Evolutionary conservation across 2,329 filamentous ascomycete species (phyloP).

Genomic region (Seiridium unicorne): DNA sequence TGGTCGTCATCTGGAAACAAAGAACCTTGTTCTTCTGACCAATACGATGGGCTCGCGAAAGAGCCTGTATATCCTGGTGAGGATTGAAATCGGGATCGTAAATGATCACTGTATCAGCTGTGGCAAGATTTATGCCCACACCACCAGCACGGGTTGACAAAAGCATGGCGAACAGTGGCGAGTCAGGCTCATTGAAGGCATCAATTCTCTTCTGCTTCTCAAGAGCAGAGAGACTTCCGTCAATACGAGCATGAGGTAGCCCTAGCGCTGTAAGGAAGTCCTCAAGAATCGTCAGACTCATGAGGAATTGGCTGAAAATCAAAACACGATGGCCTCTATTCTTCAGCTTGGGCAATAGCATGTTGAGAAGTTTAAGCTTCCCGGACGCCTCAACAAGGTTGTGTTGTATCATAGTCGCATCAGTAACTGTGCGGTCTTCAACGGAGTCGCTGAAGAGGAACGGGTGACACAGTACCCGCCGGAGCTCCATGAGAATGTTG

Average conservation of each 20-base stretch:
- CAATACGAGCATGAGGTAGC: slow-evolving; percentile 74
- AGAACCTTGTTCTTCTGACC: slow-evolving; percentile 95
- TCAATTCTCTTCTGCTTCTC: slow-evolving; percentile 96
- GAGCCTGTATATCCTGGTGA: slow-evolving; percentile 93
- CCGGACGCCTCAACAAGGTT: slow-evolving; percentile 90
- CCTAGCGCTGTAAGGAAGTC: slow-evolving; percentile 82
- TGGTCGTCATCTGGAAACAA: slow-evolving; percentile 92
- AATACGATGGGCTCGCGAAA: slow-evolving; percentile 92
- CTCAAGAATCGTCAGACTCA: slow-evolving; percentile 85
- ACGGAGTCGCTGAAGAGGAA: slow-evolving; percentile 91
- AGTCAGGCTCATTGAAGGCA: slow-evolving; percentile 83
- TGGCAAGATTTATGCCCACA: slow-evolving; percentile 95
- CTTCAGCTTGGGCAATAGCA: slow-evolving; percentile 84
- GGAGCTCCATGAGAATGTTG: slow-evolving; percentile 93
- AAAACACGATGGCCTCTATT: slow-evolving; percentile 86
- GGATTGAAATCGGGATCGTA: slow-evolving; percentile 97
- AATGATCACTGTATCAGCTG: slow-evolving; percentile 96
- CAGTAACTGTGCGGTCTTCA: slow-evolving; percentile 69
- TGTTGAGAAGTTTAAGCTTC: slow-evolving; percentile 79
- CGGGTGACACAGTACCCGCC: slow-evolving; percentile 93
- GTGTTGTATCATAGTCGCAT: slow-evolving; percentile 62
- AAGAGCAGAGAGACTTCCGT: slow-evolving; percentile 76
- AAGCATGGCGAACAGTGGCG: slow-evolving; percentile 82
- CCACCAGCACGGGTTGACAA: slow-evolving; percentile 93
- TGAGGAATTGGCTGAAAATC: slow-evolving; percentile 93